phyloP scores from a whole-genome alignment of 2,329 filamentous ascomycete species.

The Coniochaeta hoffmannii region DNA sequence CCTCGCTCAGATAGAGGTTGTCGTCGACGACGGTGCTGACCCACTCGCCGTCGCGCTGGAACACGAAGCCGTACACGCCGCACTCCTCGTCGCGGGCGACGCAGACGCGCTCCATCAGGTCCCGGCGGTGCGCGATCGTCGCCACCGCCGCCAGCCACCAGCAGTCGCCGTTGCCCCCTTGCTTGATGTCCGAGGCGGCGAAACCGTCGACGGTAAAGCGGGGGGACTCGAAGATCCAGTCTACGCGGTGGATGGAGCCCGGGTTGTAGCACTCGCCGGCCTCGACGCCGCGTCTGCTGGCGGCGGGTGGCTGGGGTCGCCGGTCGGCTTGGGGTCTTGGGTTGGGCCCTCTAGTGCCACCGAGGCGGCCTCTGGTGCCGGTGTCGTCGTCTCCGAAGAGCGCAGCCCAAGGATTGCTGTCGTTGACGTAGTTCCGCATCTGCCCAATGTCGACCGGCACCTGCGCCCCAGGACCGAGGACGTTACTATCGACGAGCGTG shows the following conservation, averaged over 20 bases:
- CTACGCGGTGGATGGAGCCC: slow-evolving; percentile 59
- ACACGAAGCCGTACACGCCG: slow-evolving; percentile 81
- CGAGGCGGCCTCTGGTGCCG: not conserved
- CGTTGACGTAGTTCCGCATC: not conserved
- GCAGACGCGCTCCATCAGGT: slow-evolving; percentile 65
- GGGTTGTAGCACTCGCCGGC: slow-evolving; percentile 17
- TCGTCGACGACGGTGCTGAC: slow-evolving; percentile 51
- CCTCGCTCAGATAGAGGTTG: slow-evolving; percentile 47
- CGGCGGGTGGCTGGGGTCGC: too few relatives aligned
- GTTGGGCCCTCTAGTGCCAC: not conserved
- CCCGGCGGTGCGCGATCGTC: slow-evolving; percentile 65
- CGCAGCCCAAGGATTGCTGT: slow-evolving; percentile 2
- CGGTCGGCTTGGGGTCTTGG: not conserved
- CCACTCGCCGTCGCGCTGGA: slow-evolving; percentile 74
- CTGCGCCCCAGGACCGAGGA: slow-evolving; percentile 4
- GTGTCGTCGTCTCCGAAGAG: not conserved
- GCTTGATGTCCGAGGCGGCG: slow-evolving; percentile 68
- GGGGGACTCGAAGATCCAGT: slow-evolving; percentile 69
- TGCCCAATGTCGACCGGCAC: not conserved
- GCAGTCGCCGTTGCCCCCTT: slow-evolving; percentile 74
- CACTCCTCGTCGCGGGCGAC: slow-evolving; percentile 65
- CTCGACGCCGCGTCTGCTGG: slow-evolving; percentile 5
- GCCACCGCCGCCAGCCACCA: slow-evolving; percentile 80
- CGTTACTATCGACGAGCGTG: slow-evolving; percentile 18
- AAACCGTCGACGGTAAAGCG: slow-evolving; percentile 73